phyloP scores from a whole-genome alignment of 768 basidiomycete species.

The Amanita phalloides region DNA sequence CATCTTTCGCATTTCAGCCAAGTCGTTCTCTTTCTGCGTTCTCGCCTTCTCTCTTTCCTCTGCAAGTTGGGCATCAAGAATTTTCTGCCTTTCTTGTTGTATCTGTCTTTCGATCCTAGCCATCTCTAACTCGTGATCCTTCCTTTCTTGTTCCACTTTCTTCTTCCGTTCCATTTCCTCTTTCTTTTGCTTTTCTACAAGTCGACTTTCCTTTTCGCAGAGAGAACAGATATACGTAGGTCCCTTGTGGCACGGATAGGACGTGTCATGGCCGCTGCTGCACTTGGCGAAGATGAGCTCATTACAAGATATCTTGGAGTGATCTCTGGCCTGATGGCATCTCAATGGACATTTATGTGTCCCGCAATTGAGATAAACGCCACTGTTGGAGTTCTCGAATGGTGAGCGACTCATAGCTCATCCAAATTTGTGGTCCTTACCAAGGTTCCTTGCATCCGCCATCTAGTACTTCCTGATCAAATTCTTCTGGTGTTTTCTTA shows the following conservation, averaged over 20 bases:
- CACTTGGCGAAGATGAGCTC: conserved; percentile 28
- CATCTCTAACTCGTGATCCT: conserved; percentile 24
- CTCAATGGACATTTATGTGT: conserved; percentile 46
- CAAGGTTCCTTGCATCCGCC: conserved; percentile 55
- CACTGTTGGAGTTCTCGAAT: conserved; percentile 22
- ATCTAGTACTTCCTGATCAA: conserved; percentile 42
- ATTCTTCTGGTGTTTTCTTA: conserved; percentile 26
- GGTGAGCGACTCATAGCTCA: background rate
- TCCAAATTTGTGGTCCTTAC: conserved; percentile 23
- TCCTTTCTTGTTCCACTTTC: conserved; percentile 9
- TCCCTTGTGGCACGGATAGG: conserved; percentile 24
- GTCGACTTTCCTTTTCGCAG: conserved; percentile 33
- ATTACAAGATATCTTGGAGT: conserved; percentile 43
- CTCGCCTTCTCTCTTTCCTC: conserved; percentile 25
- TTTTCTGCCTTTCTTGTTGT: background rate
- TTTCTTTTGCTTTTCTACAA: conserved; percentile 13
- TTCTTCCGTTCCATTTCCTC: conserved; percentile 19
- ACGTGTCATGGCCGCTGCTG: conserved; percentile 27
- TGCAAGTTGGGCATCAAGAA: conserved; percentile 19
- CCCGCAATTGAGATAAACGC: conserved; percentile 34
- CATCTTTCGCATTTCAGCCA: background rate
- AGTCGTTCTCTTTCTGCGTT: conserved; percentile 22
- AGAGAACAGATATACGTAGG: conserved; percentile 25
- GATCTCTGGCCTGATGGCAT: conserved; percentile 46
- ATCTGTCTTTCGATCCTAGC: conserved; percentile 24